Conservation (phyloP, 2,329 filamentous ascomycete genomes). For the Apiospora marii region DNA sequence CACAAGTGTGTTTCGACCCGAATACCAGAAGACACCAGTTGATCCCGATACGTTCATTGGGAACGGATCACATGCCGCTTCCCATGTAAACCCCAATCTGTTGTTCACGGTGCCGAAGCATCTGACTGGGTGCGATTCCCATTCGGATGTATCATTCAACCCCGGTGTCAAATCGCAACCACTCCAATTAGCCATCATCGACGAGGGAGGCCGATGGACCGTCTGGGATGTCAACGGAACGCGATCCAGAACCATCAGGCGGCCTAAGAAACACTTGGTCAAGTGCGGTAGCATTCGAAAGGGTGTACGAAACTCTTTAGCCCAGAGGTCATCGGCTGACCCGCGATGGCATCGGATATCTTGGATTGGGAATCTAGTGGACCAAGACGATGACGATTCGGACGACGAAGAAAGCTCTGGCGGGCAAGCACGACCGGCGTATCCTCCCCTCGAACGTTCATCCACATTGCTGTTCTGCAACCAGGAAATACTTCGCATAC, state of each 20-base stretch:
- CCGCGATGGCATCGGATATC: conserved; percentile 53
- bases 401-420: conserved; percentile 43
- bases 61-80: conserved; percentile 44
- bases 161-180: conserved; percentile 57
- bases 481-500: conserved; percentile 37
- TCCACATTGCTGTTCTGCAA: conserved; percentile 58
- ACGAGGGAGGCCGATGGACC: conserved; percentile 71
- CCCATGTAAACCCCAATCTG: conserved; percentile 63
- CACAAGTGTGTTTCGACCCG: conserved; percentile 60
- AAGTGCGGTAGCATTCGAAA: conserved; percentile 54
- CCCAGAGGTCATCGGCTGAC: conserved; percentile 38
- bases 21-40: conserved; percentile 52
- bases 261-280: conserved; percentile 42
- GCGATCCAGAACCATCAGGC: conserved; percentile 44
- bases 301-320: conserved; percentile 47
- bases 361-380: conserved; percentile 46
- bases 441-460: conserved; percentile 57
- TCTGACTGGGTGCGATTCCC: conserved; percentile 61
- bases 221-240: conserved; percentile 66
- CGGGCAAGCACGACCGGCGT: conserved; percentile 34
- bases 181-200: conserved; percentile 71
- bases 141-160: conserved; percentile 72
- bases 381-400: conserved; percentile 40
- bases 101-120: conserved; percentile 60
- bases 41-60: conserved; percentile 32